Conservation (phyloP, 1,139 yeast species). For the Nakaseomyces delphensis region DNA sequence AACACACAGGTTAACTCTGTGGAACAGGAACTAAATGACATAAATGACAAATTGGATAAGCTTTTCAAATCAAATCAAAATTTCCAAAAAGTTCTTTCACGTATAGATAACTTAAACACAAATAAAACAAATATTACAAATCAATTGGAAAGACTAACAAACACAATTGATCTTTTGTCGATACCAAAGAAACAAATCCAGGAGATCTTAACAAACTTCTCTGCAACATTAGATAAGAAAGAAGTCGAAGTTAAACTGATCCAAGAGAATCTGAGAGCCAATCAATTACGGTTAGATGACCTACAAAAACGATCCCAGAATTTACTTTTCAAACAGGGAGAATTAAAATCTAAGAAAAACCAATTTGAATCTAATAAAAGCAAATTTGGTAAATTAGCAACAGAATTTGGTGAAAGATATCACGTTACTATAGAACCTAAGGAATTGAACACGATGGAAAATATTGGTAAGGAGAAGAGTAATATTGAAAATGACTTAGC, state of each 20-base stretch:
- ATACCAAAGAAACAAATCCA: constrained; percentile 43
- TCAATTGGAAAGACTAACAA: constrained; percentile 42
- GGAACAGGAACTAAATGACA: constrained; percentile 41
- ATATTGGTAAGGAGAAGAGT: background rate
- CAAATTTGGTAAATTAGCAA: background rate
- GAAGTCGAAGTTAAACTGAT: constrained; percentile 26
- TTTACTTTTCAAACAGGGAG: constrained; percentile 48
- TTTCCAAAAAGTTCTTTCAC: constrained; percentile 64
- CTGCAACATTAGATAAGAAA: constrained; percentile 37
- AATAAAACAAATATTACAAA: constrained; percentile 39
- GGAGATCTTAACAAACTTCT: constrained; percentile 47
- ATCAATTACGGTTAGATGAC: constrained; percentile 17
- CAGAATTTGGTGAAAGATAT: background rate
- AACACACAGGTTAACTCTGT: constrained; percentile 44
- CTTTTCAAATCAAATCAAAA: constrained; percentile 73
- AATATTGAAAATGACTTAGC: background rate
- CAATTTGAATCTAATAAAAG: constrained; percentile 24
- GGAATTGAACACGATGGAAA: background rate
- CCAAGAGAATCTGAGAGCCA: constrained; percentile 13
- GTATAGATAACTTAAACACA: constrained; percentile 49
- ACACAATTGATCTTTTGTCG: constrained; percentile 41
- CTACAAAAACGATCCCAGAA: constrained; percentile 33
- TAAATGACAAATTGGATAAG: constrained; percentile 51
- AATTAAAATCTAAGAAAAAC: constrained; percentile 42
- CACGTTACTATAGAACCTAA: background rate